Percentiles rank a stretch among this genome's conserved stretches.
Evolutionary conservation across 495 filamentous ascomycete species (phyloP).

Genomic region (Penicillium atrosanguineum): DNA sequence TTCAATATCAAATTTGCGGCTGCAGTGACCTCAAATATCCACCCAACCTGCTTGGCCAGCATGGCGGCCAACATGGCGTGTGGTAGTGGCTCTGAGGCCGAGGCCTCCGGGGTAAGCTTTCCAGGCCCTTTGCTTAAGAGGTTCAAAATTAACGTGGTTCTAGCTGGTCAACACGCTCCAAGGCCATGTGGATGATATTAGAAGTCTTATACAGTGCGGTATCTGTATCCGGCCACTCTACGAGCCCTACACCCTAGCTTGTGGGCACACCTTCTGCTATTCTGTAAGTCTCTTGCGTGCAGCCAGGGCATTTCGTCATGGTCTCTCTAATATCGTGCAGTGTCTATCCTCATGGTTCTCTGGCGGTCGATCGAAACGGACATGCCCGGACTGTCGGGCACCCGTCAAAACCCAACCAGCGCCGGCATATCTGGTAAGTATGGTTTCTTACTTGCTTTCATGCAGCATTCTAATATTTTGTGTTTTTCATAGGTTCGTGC

Average conservation of each 20-base stretch:
- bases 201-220: slow-evolving; percentile 57
- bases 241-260: slow-evolving; percentile 69
- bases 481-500: slow-evolving; percentile 57
- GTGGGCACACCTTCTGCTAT: slow-evolving; percentile 77
- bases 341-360: slow-evolving; percentile 67
- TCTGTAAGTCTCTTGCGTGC: slow-evolving; percentile 41
- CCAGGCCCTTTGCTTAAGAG: not conserved
- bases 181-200: slow-evolving; percentile 49
- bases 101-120: slow-evolving; percentile 35
- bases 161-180: slow-evolving; percentile 49
- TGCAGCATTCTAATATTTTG: not conserved
- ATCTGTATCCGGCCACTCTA: slow-evolving; percentile 69
- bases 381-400: slow-evolving; percentile 69
- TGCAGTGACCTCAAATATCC: slow-evolving; percentile 1
- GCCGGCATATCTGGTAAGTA: slow-evolving; percentile 65
- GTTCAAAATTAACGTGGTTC: slow-evolving; percentile 12
- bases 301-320: not conserved
- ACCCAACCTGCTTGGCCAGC: slow-evolving; percentile 1
- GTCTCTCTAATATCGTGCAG: slow-evolving; percentile 33
- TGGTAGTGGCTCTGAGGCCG: slow-evolving; percentile 11
- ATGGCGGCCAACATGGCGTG: slow-evolving; percentile 25
- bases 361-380: slow-evolving; percentile 58
- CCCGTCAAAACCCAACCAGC: slow-evolving; percentile 58
- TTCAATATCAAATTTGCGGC: slow-evolving; percentile 7
- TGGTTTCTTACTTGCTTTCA: not conserved